Evolutionary conservation across 2,329 filamentous ascomycete species (phyloP), one percentile per base, ranked within the genome.

Genomic region (Gaeumannomyces sp.): DNA sequence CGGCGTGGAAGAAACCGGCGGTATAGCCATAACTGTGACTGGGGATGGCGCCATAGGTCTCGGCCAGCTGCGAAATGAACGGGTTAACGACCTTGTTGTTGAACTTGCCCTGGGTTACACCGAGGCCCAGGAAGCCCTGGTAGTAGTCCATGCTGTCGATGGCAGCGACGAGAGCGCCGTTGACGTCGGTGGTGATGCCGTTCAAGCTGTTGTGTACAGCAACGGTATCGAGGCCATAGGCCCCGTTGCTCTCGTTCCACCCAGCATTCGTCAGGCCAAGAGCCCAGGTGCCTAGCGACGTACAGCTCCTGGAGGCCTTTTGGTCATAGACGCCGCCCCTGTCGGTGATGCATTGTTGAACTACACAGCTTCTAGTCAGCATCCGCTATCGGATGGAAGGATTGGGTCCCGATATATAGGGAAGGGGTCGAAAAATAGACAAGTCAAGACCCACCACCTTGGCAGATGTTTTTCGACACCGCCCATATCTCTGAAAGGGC

Each of bases 21-120:
- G 90, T 92, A 73, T 88, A 93, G 63, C 88, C 89, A 72, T 90
- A 92, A 58, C 88, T 90, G 67, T 91, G 81, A 72, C 89, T 92
- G 1, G 89, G 87, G 61, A 92, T 89, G 65, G 76, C 78, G 11
- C 83, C 83, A 65, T 83, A 80, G 14, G 81, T 75, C 71, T 87
- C 83, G 59, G 90, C 83, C 63, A 89, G 76, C 71, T 87, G 75
- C 69, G 83, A 76, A 71, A 88, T 71, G 65, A 84, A 75, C 70
- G 83, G 77, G 69, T 83, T 75, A 73, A 83, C 77, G 65, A 83
- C 72, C 71, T 76, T 76, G 66, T 76, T 72, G 16, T 77, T 77
- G 68, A 89, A 87, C 45, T 77, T 81, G 61, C 83, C 82, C 19
- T 81, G 78, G 2, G 79, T 80, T 61, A 83, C 83, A 72, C 85